Evolutionary conservation across 768 basidiomycete genomes (phyloP).

Genomic region (Kwoniella shandongensis): DNA sequence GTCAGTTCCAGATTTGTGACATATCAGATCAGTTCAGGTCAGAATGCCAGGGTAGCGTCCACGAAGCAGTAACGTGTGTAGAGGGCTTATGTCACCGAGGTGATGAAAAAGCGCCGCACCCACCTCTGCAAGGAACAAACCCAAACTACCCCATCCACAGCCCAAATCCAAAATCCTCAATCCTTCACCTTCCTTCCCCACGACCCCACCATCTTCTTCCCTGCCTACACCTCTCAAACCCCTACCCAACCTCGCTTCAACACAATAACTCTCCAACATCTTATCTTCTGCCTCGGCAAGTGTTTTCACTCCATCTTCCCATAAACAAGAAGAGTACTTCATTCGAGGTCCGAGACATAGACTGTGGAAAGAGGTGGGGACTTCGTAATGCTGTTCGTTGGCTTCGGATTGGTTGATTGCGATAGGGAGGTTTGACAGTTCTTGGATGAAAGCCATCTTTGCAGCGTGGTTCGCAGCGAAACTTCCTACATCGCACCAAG

Average conservation of each 20-base stretch:
- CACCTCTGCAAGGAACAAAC: conserved; percentile 66
- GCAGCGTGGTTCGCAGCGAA: conserved; percentile 64
- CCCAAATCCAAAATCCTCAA: conserved; percentile 68
- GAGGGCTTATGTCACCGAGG: too few relatives aligned
- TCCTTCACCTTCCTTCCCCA: conserved; percentile 57
- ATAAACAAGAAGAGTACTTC: conserved; percentile 69
- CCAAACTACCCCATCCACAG: conserved; percentile 75
- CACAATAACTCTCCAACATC: conserved; percentile 68
- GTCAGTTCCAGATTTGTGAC: too few relatives aligned
- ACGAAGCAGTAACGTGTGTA: too few relatives aligned
- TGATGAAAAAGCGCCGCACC: too few relatives aligned
- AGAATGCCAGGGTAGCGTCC: too few relatives aligned
- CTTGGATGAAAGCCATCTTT: conserved; percentile 69
- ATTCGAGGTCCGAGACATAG: conserved; percentile 66
- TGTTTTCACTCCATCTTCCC: conserved; percentile 61
- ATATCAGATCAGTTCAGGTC: too few relatives aligned
- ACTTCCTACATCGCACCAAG: conserved; percentile 39
- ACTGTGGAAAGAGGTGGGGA: conserved; percentile 60
- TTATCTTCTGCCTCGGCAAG: conserved; percentile 66
- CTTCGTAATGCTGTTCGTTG: conserved; percentile 76
- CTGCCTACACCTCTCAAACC: conserved; percentile 39
- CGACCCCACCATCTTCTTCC: conserved; percentile 17
- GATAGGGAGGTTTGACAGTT: conserved; percentile 60
- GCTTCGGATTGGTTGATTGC: conserved; percentile 67
- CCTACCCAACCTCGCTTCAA: conserved; percentile 61